Base-by-base conservation (phyloP, 2,329 filamentous ascomycete species). In the Pyrenophora teres region DNA sequence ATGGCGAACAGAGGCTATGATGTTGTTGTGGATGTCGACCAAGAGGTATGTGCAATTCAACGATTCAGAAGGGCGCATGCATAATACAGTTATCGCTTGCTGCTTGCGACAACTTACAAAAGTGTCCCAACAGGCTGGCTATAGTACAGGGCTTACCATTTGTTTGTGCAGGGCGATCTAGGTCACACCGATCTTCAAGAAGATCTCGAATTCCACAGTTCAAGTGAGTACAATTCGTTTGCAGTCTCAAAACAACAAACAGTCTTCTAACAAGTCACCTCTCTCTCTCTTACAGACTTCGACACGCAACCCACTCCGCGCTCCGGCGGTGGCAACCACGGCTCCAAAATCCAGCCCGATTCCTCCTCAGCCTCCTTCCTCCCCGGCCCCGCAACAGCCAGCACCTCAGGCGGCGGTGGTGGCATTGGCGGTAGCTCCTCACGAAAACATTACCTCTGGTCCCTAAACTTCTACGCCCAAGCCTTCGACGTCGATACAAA, bases 401-500 rank as follows among this genome's bases (percentile, higher is more conserved):
- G 33, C 44, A 32, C 46, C 63, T 19, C 18, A 15, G 21, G 45
- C 62, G 46, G 56, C 63, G 45, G 37, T 60, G 15, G 18, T 19
- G 21, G 45, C 62, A 45, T 55, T 63, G 45, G 37, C 60, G 13
- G 30, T 50, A 65, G 70, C 35, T 58, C 59, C 35, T 58, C 59
- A 21, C 65, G 68, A 54, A 97, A 97, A 78, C 90, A 90, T 69
- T 92, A 88, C 78, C 88, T 97, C 59, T 99, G 94, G 94, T 87
- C 87, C 39, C 81, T 97, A 57, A 86, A 86, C 51, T 99, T 96
- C 81, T 99, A 99, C 79, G 86, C 92, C 49, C 94, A 96, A 78
- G 97, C 94, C 84, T 99, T 99, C 78, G 94, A 99, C 71, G 93
- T 99, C 59, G 94, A 99, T 77, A 97, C 94, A 1, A 87, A 84